Conservation (phyloP, 1,139 yeast species). For the Geotrichum candidum region DNA sequence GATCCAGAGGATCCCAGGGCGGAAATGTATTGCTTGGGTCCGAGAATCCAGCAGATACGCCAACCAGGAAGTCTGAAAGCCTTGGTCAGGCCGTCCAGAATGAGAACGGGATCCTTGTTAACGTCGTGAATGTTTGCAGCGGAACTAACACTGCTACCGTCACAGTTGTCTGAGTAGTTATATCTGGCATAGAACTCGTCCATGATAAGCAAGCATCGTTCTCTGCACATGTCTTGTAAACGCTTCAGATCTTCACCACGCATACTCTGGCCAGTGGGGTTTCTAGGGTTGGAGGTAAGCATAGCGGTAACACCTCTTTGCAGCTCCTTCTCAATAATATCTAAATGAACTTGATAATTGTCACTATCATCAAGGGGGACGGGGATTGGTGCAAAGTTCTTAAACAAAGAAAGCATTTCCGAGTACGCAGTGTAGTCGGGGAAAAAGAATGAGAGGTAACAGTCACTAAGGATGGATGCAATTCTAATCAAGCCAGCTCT, state of each 20-base stretch:
- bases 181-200: conserved; percentile 64
- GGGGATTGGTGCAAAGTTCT: conserved; percentile 63
- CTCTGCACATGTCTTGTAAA: conserved; percentile 54
- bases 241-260: conserved; percentile 47
- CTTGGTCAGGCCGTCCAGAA: conserved; percentile 59
- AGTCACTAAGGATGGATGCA: conserved; percentile 57
- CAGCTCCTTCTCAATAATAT: conserved; percentile 51
- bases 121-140: conserved; percentile 55
- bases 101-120: conserved; percentile 56
- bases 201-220: conserved; percentile 55
- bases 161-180: conserved; percentile 54
- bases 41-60: conserved; percentile 65
- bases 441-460: conserved; percentile 57
- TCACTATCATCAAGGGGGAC: conserved; percentile 58
- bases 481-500: conserved; percentile 63
- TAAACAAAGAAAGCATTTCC: conserved; percentile 63
- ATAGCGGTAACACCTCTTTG: conserved; percentile 57
- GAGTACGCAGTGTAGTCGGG: conserved; percentile 71
- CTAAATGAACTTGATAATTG: conserved; percentile 54
- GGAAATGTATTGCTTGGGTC: conserved; percentile 57
- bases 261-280: conserved; percentile 61
- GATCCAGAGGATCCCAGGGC: conserved; percentile 61
- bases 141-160: conserved; percentile 52
- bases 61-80: conserved; percentile 65
- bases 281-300: conserved; percentile 59